Base-by-base conservation (phyloP, 257 asterid species). In the Petunia secreta region DNA sequence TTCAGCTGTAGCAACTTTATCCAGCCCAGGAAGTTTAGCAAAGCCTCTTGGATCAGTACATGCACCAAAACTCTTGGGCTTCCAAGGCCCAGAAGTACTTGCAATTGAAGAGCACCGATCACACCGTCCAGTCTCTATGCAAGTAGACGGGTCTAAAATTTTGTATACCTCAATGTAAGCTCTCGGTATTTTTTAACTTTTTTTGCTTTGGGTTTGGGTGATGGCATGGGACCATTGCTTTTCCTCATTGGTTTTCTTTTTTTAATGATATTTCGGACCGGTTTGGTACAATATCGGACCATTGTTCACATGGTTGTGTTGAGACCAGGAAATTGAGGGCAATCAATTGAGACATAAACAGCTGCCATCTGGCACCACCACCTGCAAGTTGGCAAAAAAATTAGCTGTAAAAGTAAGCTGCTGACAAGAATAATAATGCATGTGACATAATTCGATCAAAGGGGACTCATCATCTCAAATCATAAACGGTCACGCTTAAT, bases 351-450 rank as follows among this genome's bases (percentile, higher is more conserved):
- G 6, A 44, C 39, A 46, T 7, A 34, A 25, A 71, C 15, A 58
- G 66, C 80, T 58, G 73, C 52, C 80, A 77, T 8, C 80, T 77
- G 80, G 59, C 73, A 60, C 44, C 36, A 60, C 80, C 73, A 60
- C 80, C 73, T 77, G 73, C 73, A 44, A 43, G 36, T 60, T 36
- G 73, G 14, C 15, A 77, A 77, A 77, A 41, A 25, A 25, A 77
- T 5, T 43, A 77, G 73, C 58, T 48, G 43, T 77, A n/a, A 55
- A 76, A 15, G 80, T 76, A 44, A 34, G 25, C 25, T 25, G 65
- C 39, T 68, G 57, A 68, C 54, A 25, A 41, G 13, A 67, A 25
- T 25, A 25, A 25, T 25, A 39, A 13, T 40, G 75, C 75, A 44
- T 50, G 76, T 68, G 57, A 44, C 76, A 8, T 15, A n/a, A n/a